Evolutionary conservation across 2,329 filamentous ascomycete genomes (phyloP), one percentile per base, ranked within the genome.

Genomic region (Apiospora sp.): DNA sequence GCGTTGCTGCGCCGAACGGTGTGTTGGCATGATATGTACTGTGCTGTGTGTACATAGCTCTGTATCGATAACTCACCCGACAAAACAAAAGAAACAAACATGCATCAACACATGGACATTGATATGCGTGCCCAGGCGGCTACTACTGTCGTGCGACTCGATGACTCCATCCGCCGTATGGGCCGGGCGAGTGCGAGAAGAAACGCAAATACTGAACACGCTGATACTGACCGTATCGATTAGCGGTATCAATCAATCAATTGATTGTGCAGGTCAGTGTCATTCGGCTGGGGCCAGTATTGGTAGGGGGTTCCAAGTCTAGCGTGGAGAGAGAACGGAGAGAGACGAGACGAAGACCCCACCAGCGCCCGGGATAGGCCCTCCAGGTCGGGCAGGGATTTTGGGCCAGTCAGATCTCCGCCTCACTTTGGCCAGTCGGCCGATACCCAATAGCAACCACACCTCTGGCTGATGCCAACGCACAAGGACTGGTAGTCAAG

Each of bases 361-460:
- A 41, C 58, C 58, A 37, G 3, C 58, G 58, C 58, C 58, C 34
- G 58, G 58, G 58, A 64, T 64, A 30, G 22, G 58, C 19, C 22
- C 14, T 10, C 19, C 67, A 49, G 67, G 24, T 49, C 27, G 48
- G 37, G 68, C 68, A 48, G 49, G 68, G 68, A 51, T 70, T 64
- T 24, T 41, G 37, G 37, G 49, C 68, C 68, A 70, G 46, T 70
- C 48, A 70, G n/a, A 37, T 70, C 49, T 48, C 48, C 68, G 68
- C 68, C 68, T 70, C 68, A 70, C 68, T 70, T 54, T 70, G 46
- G 5, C 8, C 34, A 22, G 24, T 19, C 16, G 30, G 30, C 24
- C 48, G 68, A 51, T 34, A 43, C 37, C 68, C 68, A 70, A 70
- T 70, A 41, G 48, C 48, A 41, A 44, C 48, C 68, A 70, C 34